These are phyloP conservation scores for Umbelopsis sp. DNA, from an alignment of 192 early-diverging fungal species.

Conservation along the genomic window DNA sequence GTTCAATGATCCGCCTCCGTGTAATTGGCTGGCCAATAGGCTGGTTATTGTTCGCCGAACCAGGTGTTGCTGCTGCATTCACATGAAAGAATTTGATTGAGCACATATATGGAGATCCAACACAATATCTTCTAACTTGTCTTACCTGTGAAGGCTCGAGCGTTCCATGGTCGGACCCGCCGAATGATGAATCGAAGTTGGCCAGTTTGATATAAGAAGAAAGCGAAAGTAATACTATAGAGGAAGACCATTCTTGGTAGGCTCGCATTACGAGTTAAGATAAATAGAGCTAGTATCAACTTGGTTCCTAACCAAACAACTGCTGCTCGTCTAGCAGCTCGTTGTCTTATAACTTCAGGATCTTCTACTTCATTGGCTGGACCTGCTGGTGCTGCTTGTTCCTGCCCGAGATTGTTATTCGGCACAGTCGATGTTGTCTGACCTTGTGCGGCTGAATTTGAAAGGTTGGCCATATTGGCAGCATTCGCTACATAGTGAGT, in stretches of 20 bases:
- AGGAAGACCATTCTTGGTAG: slow-evolving; percentile 58
- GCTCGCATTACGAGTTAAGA: slow-evolving; percentile 66
- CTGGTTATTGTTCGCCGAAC: neutral
- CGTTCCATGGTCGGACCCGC: slow-evolving; percentile 24
- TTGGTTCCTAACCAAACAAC: slow-evolving; percentile 66
- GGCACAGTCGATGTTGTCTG: neutral
- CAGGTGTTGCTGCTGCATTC: neutral
- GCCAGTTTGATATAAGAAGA: slow-evolving; percentile 65
- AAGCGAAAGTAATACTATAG: slow-evolving; percentile 55
- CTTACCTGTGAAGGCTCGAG: neutral
- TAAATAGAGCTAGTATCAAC: slow-evolving; percentile 58
- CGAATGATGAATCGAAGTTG: slow-evolving; percentile 49
- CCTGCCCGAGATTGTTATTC: neutral
- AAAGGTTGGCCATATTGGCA: neutral
- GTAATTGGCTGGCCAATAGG: slow-evolving; percentile 6
- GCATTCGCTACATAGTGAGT: neutral
- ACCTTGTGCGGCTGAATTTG: neutral
- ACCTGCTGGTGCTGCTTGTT: neutral
- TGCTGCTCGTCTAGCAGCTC: slow-evolving; percentile 36
- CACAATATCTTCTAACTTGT: neutral
- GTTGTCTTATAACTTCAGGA: neutral
- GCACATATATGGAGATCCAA: neutral
- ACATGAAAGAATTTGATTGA: neutral
- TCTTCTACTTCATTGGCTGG: neutral
- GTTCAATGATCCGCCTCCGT: slow-evolving; percentile 20